Conservation (phyloP, 1,284 basidiomycete species). For the Omphalotus olearius region DNA sequence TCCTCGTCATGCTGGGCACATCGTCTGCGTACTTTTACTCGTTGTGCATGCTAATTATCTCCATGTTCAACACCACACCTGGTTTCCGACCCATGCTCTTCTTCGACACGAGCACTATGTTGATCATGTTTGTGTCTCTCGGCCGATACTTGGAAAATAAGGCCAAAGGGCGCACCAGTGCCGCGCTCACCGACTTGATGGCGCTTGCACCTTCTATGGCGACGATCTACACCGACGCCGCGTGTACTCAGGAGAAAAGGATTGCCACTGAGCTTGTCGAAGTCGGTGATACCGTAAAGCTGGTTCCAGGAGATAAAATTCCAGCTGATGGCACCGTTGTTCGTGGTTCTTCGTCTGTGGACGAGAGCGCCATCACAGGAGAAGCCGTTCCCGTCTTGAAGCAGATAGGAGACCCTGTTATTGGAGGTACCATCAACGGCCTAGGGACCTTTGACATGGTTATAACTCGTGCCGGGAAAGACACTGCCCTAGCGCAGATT, state of each 20-base stretch:
- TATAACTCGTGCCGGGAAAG: slow-evolving; percentile 92
- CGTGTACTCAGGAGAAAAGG: slow-evolving; percentile 81
- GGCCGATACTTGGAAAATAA: slow-evolving; percentile 95
- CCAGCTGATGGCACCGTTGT: slow-evolving; percentile 94
- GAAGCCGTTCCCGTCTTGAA: slow-evolving; percentile 93
- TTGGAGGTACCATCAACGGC: slow-evolving; percentile 97
- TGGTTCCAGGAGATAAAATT: slow-evolving; percentile 95
- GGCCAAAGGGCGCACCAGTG: slow-evolving; percentile 96
- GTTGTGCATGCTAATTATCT: slow-evolving; percentile 64
- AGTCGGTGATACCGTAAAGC: slow-evolving; percentile 89
- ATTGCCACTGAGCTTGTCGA: slow-evolving; percentile 95
- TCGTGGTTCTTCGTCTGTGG: slow-evolving; percentile 82
- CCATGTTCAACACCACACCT: slow-evolving; percentile 59
- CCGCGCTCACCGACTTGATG: slow-evolving; percentile 95
- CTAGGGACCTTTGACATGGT: slow-evolving; percentile 94
- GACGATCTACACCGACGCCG: slow-evolving; percentile 85
- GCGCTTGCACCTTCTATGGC: slow-evolving; percentile 92
- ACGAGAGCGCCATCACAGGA: slow-evolving; percentile 97
- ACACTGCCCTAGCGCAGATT: slow-evolving; percentile 95
- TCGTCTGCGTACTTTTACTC: slow-evolving; percentile 94
- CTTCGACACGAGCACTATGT: slow-evolving; percentile 99
- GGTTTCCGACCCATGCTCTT: slow-evolving; percentile 85
- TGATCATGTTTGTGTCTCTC: slow-evolving; percentile 95
- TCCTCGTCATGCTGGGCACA: slow-evolving; percentile 94
- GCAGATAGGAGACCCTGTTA: slow-evolving; percentile 77